Evolutionary conservation across 768 basidiomycete genomes (phyloP).

Genomic region (Auricularia auricula-judae): DNA sequence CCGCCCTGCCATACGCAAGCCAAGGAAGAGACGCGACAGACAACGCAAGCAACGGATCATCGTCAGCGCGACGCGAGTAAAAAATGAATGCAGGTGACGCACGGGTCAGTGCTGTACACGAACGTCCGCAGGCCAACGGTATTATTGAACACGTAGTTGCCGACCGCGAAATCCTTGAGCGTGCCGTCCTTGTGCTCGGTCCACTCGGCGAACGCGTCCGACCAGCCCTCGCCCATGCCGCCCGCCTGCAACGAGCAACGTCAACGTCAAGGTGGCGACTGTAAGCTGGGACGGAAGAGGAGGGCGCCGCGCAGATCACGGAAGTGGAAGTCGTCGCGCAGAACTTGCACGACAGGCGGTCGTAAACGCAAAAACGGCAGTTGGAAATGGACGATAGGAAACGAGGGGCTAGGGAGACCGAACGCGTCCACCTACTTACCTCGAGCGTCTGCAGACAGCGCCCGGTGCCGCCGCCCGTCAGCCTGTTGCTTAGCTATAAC

Average conservation of each 20-base stretch:
- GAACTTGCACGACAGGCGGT: no score
- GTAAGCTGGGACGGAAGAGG: no score
- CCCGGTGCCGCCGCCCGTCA: slow-evolving; percentile 47
- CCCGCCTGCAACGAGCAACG: slow-evolving; percentile 22
- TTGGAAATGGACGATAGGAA: no score
- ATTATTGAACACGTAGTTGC: slow-evolving; percentile 42
- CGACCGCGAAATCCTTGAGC: slow-evolving; percentile 27
- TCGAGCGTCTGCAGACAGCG: slow-evolving; percentile 54
- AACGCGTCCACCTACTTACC: background rate
- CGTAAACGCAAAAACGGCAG: no score
- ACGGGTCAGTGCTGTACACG: slow-evolving; percentile 45
- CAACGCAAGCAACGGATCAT: no score
- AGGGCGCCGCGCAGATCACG: no score
- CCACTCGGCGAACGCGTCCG: slow-evolving; percentile 9
- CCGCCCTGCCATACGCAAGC: slow-evolving; percentile 4
- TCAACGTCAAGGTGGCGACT: no score
- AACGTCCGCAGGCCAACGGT: slow-evolving; percentile 41
- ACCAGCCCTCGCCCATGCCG: slow-evolving; percentile 62
- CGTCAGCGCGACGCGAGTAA: no score
- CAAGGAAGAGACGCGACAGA: no score
- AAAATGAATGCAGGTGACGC: slow-evolving; percentile 11
- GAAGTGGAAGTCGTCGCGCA: no score
- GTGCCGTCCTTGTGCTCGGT: slow-evolving; percentile 30
- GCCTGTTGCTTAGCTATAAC: slow-evolving; percentile 24
- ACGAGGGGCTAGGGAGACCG: no score